A percentile compares a stretch with the other conserved stretches of the same genome.
phyloP scores from a whole-genome alignment of 139 green algal genomes.

The Closterium sp. region DNA sequence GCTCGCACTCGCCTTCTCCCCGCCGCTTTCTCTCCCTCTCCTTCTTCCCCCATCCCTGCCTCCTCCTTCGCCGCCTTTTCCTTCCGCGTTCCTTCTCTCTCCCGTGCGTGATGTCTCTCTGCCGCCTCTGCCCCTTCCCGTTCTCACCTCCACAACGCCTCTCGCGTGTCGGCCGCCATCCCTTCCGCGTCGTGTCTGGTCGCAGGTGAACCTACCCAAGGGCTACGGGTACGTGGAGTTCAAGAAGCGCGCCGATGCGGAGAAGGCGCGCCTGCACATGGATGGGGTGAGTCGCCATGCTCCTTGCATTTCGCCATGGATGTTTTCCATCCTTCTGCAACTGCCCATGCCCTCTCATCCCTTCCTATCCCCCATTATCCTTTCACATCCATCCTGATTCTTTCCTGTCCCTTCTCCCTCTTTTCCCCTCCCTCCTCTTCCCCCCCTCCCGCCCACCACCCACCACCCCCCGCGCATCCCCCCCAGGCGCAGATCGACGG shows the following conservation, averaged over 20 bases:
- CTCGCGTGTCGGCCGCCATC: background rate
- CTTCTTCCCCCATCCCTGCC: background rate
- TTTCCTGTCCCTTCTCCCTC: background rate
- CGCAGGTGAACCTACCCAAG: slow-evolving; percentile 53
- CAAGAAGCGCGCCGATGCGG: slow-evolving; percentile 35
- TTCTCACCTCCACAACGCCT: background rate
- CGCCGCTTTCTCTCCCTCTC: background rate
- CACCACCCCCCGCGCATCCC: background rate
- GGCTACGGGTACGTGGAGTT: slow-evolving; percentile 53
- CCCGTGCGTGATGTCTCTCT: background rate
- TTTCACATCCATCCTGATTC: background rate
- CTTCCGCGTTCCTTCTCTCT: too few species aligned
- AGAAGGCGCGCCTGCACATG: slow-evolving; percentile 52
- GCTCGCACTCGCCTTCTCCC: background rate
- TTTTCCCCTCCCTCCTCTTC: background rate
- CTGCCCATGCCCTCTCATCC: background rate
- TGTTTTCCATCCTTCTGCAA: background rate
- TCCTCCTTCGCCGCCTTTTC: background rate
- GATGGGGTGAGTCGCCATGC: slow-evolving; percentile 43
- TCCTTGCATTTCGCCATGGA: too few species aligned
- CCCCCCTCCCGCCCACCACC: too few species aligned
- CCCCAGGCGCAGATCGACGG: slow-evolving; percentile 36
- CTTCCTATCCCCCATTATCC: background rate
- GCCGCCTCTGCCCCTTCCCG: background rate
- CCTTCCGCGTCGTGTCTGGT: background rate